Base-by-base conservation (phyloP, 306 rosid species). In the Arachis hypogaea region DNA sequence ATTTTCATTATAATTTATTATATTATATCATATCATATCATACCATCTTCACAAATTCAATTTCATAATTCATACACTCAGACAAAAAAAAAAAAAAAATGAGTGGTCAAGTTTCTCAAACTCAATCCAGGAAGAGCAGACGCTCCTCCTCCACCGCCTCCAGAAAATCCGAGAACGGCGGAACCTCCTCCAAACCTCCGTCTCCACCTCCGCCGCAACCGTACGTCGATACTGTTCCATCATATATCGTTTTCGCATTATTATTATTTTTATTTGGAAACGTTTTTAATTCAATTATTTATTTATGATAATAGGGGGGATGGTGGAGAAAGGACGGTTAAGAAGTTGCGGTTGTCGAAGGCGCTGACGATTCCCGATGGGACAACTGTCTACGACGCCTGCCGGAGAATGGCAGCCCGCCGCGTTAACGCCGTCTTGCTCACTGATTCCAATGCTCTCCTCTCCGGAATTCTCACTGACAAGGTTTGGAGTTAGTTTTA, bases 381-480 rank as follows among this genome's bases (percentile, higher is more conserved):
- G 29, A 92, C 96, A 6, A 92, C 93, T 3, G 93, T 94, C 6
- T 88, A 89, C 2, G 97, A 94, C 12, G 97, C 99, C 5, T 94
- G 99, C 36, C 80, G 96, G 44, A 69, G 99, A 58, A 94, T 94
- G 99, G 95, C 99, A 3, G 87, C 96, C 66, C 97, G 99, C 44
- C 97, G 99, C 1, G 91, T 94, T 1, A 83, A 90, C 59, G 95
- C 97, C 14, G 96, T 94, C 71, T 79, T 94, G 56, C 77, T 94
- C 41, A 94, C 99, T 0, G 99, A 94, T 85, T 68, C 93, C 28
- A 94, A 75, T 69, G 99, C 96, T 38, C 77, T 94, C 87, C 97
- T 94, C 47, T 92, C 89, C 0, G 99, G 99, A 56, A 94, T 94
- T 73, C 80, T 94, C 38, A 94, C 99, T 0, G 99, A 91, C 64